Conservation (phyloP, 2,329 filamentous ascomycete genomes). For the Fusarium burgessii region DNA sequence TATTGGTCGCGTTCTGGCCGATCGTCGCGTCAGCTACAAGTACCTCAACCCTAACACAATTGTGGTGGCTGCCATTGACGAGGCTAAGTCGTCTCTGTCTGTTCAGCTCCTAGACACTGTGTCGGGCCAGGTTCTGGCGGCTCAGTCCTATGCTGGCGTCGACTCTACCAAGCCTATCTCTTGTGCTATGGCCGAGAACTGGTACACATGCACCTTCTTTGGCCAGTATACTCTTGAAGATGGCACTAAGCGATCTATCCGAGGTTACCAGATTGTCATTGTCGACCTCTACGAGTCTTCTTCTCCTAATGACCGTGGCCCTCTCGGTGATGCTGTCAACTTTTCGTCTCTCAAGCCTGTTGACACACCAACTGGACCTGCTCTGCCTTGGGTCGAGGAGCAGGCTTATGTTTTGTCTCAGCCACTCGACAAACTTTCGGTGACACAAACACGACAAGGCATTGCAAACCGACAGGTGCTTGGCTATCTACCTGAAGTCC, state of each 20-base stretch:
- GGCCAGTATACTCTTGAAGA: constrained; percentile 70
- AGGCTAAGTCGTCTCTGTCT: constrained; percentile 69
- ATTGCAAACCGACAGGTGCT: constrained; percentile 88
- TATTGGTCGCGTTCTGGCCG: constrained; percentile 91
- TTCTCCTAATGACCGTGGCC: constrained; percentile 84
- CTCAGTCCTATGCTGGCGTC: constrained; percentile 76
- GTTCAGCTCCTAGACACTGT: constrained; percentile 88
- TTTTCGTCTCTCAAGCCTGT: constrained; percentile 82
- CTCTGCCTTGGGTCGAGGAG: constrained; percentile 79
- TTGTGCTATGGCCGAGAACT: constrained; percentile 90
- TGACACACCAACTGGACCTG: constrained; percentile 64
- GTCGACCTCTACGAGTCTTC: constrained; percentile 93
- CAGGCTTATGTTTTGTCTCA: constrained; percentile 86
- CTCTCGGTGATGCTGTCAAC: constrained; percentile 75
- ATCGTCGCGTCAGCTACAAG: constrained; percentile 96
- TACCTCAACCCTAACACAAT: constrained; percentile 91
- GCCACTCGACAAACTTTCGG: constrained; percentile 81
- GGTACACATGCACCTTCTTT: constrained; percentile 89
- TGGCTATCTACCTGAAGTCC: constrained; percentile 78
- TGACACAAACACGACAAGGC: constrained; percentile 91
- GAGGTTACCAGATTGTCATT: constrained; percentile 87
- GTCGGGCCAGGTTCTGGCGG: constrained; percentile 83
- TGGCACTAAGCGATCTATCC: constrained; percentile 67
- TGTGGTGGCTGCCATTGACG: constrained; percentile 77
- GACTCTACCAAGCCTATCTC: constrained; percentile 80